Evolutionary conservation across 148 eudicot species (phyloP).

Genomic region (Silene latifolia): DNA sequence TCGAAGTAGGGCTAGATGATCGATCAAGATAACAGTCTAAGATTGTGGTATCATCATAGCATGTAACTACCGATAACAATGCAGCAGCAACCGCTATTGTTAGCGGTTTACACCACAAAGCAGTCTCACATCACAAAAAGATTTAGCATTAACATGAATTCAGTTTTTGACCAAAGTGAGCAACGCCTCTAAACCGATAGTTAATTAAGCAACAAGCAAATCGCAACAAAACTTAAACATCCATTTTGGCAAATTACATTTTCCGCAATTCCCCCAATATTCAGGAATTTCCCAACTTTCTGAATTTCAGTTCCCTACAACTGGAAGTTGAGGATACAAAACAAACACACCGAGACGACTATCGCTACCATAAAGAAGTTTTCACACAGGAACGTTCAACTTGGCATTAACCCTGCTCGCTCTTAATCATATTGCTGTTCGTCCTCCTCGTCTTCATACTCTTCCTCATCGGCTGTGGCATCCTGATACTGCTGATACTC

Average conservation of each 20-base stretch:
- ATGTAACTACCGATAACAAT: too few relatives aligned
- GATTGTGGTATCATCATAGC: too few relatives aligned
- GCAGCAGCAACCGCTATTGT: too few relatives aligned
- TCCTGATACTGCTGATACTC: slow-evolving; percentile 91
- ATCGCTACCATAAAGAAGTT: background rate
- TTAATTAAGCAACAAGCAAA: background rate
- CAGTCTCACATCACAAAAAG: background rate
- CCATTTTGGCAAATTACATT: slow-evolving; percentile 10
- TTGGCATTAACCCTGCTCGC: background rate
- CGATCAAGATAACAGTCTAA: too few relatives aligned
- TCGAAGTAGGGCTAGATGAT: too few relatives aligned
- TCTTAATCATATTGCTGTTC: slow-evolving; percentile 33
- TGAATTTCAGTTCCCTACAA: slow-evolving; percentile 22
- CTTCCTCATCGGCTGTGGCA: slow-evolving; percentile 71
- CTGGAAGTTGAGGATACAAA: slow-evolving; percentile 39
- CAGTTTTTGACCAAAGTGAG: background rate
- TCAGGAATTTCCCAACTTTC: slow-evolving; percentile 15
- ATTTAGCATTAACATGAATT: background rate
- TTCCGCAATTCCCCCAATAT: background rate
- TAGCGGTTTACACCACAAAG: too few relatives aligned
- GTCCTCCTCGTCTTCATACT: slow-evolving; percentile 62
- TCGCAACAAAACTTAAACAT: background rate
- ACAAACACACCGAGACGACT: slow-evolving; percentile 8
- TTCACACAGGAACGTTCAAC: background rate
- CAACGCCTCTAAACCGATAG: background rate